Evolutionary conservation across 345 rosid species (phyloP), one percentile per base, ranked within the genome.

Genomic region (Triadica sebifera): DNA sequence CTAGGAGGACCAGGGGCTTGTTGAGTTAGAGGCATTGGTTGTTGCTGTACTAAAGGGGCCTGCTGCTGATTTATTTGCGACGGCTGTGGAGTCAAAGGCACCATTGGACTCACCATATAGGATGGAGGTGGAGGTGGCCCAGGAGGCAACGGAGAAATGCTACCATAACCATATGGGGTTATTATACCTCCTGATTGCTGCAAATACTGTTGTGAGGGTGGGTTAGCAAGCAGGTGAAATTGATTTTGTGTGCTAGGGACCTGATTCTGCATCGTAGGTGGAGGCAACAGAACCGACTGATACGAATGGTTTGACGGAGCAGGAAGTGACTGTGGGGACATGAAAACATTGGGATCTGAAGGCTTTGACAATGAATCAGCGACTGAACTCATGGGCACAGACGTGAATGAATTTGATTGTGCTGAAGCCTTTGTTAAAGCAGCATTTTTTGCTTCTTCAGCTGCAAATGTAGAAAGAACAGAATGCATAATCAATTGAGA

Each of bases 401-500:
- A 38, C 7, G 79, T 15, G 20, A 68, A 73, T 24, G 87, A 78
- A 65, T 67, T 83, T 59, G 85, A 64, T 29, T 67, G 61, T 0
- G 77, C 73, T 8, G 89, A 74, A 25, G 70, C 70, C 39, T 77
- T 76, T 0, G 82, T 77, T 38, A 92, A 80, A 56, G 84, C 84
- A 17, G 88, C 91, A 70, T 74, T 90, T 80, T 88, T 87, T 29
- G 98, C 97, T 76, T 91, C 93, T 86, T 93, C 90, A 8, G 98
- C 99, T 15, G 99, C 98, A 71, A 95, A 91, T 24, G 98, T 80
- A 16, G 97, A 95, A 39, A 95, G 87, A 71, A 91, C 94, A 37
- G 96, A 90, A 39, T 87, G 96, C 99, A 91, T 93, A 65, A 95
- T 95, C 88, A 95, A 74, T 62, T 91, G 96, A 43, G 99, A 93